Conservation (phyloP, 1,284 basidiomycete species). For the Pseudozyma thailandica region DNA sequence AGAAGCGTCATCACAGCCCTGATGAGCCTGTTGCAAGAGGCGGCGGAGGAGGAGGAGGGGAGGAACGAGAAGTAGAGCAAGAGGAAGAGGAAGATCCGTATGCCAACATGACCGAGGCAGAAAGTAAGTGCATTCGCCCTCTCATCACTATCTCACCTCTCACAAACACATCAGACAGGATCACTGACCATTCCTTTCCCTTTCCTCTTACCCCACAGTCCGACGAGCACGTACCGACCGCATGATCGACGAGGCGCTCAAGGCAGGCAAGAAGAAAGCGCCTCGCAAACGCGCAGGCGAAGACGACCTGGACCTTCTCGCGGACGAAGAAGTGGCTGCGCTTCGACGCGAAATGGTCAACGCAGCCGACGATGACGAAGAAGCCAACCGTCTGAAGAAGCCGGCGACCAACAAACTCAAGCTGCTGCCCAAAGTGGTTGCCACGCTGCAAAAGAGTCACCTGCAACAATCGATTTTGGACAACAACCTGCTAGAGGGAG, state of each 20-base stretch:
- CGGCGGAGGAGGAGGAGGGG: neutral
- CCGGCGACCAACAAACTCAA: slow-evolving; percentile 87
- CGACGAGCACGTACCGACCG: slow-evolving; percentile 36
- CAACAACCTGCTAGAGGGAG: slow-evolving; percentile 91
- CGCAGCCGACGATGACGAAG: slow-evolving; percentile 86
- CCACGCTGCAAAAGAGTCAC: slow-evolving; percentile 91
- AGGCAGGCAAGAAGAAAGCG: slow-evolving; percentile 48
- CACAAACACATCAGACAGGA: neutral
- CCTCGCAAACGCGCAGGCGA: slow-evolving; percentile 51
- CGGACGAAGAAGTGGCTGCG: slow-evolving; percentile 88
- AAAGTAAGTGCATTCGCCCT: slow-evolving; percentile 21
- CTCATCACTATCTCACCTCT: neutral
- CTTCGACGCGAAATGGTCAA: slow-evolving; percentile 85
- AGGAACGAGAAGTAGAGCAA: slow-evolving; percentile 10
- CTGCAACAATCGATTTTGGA: slow-evolving; percentile 93
- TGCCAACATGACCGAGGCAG: slow-evolving; percentile 42
- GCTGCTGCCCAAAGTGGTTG: slow-evolving; percentile 86
- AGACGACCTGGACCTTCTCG: slow-evolving; percentile 79
- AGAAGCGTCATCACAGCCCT: slow-evolving; percentile 43
- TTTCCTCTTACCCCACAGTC: slow-evolving; percentile 1
- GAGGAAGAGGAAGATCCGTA: slow-evolving; percentile 44
- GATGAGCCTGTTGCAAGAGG: slow-evolving; percentile 7
- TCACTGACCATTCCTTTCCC: neutral
- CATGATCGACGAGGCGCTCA: slow-evolving; percentile 50
- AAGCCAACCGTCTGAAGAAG: slow-evolving; percentile 81